Conservation (phyloP, 2,329 filamentous ascomycete genomes). For the Fusarium hainanense region DNA sequence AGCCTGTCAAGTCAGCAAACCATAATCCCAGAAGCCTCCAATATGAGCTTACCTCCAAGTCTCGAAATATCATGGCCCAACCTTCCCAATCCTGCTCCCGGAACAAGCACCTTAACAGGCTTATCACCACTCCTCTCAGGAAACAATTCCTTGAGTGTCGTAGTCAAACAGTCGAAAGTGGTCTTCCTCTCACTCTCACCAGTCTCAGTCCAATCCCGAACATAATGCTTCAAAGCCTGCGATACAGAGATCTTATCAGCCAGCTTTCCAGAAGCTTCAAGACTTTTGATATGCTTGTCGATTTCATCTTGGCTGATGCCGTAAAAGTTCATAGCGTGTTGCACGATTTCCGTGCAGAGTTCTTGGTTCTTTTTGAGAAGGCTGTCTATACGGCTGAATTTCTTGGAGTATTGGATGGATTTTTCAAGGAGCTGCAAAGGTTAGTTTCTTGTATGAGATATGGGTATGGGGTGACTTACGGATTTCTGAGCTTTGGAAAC, state of each 20-base stretch:
- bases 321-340: conserved; percentile 60
- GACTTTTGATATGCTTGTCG: conserved; percentile 53
- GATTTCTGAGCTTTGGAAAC: conserved; percentile 51
- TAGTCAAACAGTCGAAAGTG: conserved; percentile 54
- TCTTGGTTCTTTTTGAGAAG: conserved; percentile 58
- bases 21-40: fast-evolving
- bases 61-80: conserved; percentile 62
- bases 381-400: conserved; percentile 57
- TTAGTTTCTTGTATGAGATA: fast-evolving
- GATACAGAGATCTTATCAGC: conserved; percentile 61
- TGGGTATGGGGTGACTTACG: neutral
- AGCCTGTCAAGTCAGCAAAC: conserved; percentile 47
- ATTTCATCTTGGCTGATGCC: conserved; percentile 57
- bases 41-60: conserved; percentile 50
- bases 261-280: conserved; percentile 51
- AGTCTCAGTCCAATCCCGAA: conserved; percentile 66
- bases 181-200: conserved; percentile 59
- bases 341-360: conserved; percentile 59
- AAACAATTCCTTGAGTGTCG: conserved; percentile 49
- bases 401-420: conserved; percentile 67
- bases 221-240: conserved; percentile 67
- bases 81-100: conserved; percentile 64
- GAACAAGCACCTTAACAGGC: conserved; percentile 58
- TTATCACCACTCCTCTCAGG: conserved; percentile 35
- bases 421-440: conserved; percentile 61